Base-by-base conservation (phyloP, 1,284 basidiomycete genomes). In the Kalmanozyma brasiliensis region DNA sequence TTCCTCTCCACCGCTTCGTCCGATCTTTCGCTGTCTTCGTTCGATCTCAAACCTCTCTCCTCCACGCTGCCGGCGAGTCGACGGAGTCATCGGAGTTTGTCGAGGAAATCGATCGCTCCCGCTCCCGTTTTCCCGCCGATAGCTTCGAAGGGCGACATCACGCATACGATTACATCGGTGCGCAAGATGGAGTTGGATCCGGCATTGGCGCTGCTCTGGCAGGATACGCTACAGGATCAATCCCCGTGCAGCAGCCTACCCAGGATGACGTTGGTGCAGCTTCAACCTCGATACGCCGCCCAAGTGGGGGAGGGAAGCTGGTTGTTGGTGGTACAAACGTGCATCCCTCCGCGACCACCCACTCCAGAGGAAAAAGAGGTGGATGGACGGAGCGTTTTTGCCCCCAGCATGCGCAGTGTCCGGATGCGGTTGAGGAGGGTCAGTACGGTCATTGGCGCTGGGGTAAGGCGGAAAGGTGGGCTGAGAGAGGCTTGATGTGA, bases 261-360 rank as follows among this genome's bases (percentile, higher is more conserved):
- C 0, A 36, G 33, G 6, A 20, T 73, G 20, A 29, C 70, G 6
- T 38, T 66, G 13, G 71, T 60, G 0, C 66, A 70, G 36, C 38
- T 73, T 9, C 47, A 56, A 8, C 33, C 29, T 4, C 20, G n/a
- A n/a, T n/a, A 44, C 10, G 47, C 13, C 16, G 30, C 42, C 4
- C 26, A 26, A 3, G 17, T 10, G 29, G 35, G 8, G n/a, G 33
- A 44, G 11, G 16, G 29, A 14, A 29, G 19, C 20, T 73, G 66
- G 66, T 24, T 73, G 29, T 23, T 72, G 29, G 24, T 74, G 5
- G 53, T 43, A 2, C 61, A 74, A n/a, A 61, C 49, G 1, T 44
- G 66, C 10, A 44, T 67, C 14, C 73, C 73, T 3, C 73, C 73
- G 0, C 24, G 61, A 8, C 73, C 73, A 2, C 58, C 68, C 1